Conservation (phyloP, 768 basidiomycete genomes). For the Mycena capillaripes region DNA sequence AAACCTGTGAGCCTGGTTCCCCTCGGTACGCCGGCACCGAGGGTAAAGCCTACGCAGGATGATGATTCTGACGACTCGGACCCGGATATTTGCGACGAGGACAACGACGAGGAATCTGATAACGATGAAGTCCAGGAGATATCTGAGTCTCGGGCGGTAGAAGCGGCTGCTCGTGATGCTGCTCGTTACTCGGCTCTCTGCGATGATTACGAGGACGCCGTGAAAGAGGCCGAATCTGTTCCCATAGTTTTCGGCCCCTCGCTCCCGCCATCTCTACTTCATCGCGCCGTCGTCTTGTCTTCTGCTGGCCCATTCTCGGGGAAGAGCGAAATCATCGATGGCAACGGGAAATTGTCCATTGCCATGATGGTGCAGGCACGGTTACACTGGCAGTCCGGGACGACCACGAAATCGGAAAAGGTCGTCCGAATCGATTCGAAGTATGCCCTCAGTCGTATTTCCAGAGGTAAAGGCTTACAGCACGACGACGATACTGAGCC, state of each 20-base stretch:
- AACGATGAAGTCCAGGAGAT: neutral
- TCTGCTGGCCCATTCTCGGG: neutral
- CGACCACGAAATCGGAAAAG: constrained; percentile 20
- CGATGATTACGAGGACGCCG: neutral
- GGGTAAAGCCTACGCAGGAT: neutral
- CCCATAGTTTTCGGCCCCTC: too few relatives aligned
- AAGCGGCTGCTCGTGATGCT: constrained; percentile 16
- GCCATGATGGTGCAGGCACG: constrained; percentile 5
- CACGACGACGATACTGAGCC: neutral
- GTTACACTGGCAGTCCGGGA: constrained; percentile 17
- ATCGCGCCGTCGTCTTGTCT: too few relatives aligned
- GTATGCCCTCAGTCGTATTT: constrained; percentile 15
- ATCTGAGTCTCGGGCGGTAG: neutral
- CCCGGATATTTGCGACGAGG: neutral
- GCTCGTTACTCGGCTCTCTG: neutral
- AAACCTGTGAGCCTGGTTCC: constrained; percentile 8
- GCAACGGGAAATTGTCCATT: neutral
- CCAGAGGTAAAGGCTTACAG: neutral
- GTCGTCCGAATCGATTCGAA: constrained; percentile 9
- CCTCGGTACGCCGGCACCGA: constrained; percentile 5
- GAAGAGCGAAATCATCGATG: constrained; percentile 16
- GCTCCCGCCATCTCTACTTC: too few relatives aligned
- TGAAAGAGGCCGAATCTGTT: neutral
- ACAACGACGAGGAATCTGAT: neutral
- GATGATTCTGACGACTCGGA: neutral